Percentiles rank a stretch among this genome's conserved stretches.
These are phyloP conservation scores for Phytophthora lateralis DNA, from an alignment of 352 stramenopile species.

Conservation along the genomic window DNA sequence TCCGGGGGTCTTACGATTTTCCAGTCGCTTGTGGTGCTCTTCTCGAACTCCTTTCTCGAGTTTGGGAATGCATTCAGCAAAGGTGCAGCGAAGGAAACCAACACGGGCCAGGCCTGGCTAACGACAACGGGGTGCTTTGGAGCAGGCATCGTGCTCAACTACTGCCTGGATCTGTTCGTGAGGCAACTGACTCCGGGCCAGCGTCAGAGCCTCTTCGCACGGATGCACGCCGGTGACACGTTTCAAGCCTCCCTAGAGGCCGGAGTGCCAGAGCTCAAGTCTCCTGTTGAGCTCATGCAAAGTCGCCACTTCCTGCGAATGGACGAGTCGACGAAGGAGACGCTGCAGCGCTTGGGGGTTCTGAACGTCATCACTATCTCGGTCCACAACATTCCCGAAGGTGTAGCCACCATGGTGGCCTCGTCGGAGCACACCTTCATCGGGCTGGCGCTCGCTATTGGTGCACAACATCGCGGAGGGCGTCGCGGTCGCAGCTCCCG, in stretches of 20 bases:
- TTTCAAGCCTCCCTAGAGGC: slow-evolving; percentile 22
- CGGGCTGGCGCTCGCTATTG: slow-evolving; percentile 90
- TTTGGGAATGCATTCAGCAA: slow-evolving; percentile 31
- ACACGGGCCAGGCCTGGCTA: slow-evolving; percentile 60
- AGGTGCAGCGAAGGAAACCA: slow-evolving; percentile 12
- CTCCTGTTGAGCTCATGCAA: slow-evolving; percentile 23
- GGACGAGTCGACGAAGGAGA: slow-evolving; percentile 44
- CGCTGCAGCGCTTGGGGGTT: slow-evolving; percentile 84
- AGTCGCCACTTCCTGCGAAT: slow-evolving; percentile 31
- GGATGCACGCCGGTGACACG: slow-evolving; percentile 23
- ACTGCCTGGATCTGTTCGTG: slow-evolving; percentile 45
- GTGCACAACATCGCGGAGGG: slow-evolving; percentile 97
- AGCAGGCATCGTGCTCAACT: slow-evolving; percentile 69
- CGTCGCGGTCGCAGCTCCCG: slow-evolving; percentile 92
- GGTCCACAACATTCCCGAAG: slow-evolving; percentile 97
- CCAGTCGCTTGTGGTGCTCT: slow-evolving; percentile 77
- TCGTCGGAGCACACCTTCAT: slow-evolving; percentile 88
- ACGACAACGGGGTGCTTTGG: slow-evolving; percentile 87
- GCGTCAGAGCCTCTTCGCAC: slow-evolving; percentile 21
- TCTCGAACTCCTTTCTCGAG: slow-evolving; percentile 45
- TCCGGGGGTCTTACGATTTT: slow-evolving; percentile 69
- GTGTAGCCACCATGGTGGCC: slow-evolving; percentile 94
- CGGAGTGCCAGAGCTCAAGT: slow-evolving; percentile 31
- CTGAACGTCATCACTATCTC: slow-evolving; percentile 92
- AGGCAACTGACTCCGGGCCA: slow-evolving; percentile 38